A percentile compares a stretch with the other conserved stretches of the same genome.
These are phyloP conservation scores for Dianthus caryophyllus DNA, from an alignment of 148 eudicot species.

Conservation along the genomic window DNA sequence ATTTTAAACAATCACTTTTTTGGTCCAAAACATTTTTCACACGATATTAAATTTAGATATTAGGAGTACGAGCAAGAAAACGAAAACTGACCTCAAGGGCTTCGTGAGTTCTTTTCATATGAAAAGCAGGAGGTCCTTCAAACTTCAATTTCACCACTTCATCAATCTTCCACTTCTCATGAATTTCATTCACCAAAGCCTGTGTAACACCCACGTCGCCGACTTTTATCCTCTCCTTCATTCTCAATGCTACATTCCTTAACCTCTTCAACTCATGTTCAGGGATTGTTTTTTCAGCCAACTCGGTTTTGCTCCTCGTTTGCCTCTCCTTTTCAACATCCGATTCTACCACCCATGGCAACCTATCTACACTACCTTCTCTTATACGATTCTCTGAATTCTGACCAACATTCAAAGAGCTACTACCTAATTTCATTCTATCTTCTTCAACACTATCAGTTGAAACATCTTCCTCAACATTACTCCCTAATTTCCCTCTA, in stretches of 20 bases:
- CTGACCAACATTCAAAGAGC: slow-evolving; percentile 11
- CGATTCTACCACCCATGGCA: slow-evolving; percentile 52
- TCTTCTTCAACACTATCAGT: background rate
- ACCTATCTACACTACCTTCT: slow-evolving; percentile 22
- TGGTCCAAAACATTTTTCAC: background rate
- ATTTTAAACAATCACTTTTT: slow-evolving; percentile 11
- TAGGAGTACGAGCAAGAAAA: background rate
- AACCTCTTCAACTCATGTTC: slow-evolving; percentile 75
- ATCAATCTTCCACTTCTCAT: slow-evolving; percentile 73
- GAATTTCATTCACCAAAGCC: slow-evolving; percentile 64
- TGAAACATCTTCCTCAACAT: slow-evolving; percentile 7
- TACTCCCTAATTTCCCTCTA: slow-evolving; percentile 15
- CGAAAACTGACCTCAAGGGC: slow-evolving; percentile 62
- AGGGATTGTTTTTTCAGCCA: slow-evolving; percentile 69
- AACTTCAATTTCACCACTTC: slow-evolving; percentile 88
- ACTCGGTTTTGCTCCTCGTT: slow-evolving; percentile 39
- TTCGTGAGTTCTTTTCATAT: slow-evolving; percentile 86
- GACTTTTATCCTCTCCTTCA: slow-evolving; percentile 79
- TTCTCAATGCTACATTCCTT: slow-evolving; percentile 81
- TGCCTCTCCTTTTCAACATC: slow-evolving; percentile 15
- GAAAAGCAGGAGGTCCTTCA: slow-evolving; percentile 57
- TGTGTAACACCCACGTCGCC: slow-evolving; percentile 77
- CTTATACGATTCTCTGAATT: slow-evolving; percentile 20
- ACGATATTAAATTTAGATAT: background rate
- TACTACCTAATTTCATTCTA: slow-evolving; percentile 6